Conservation (phyloP, 129 eudicot genomes). For the Ambrosia artemisiifolia region DNA sequence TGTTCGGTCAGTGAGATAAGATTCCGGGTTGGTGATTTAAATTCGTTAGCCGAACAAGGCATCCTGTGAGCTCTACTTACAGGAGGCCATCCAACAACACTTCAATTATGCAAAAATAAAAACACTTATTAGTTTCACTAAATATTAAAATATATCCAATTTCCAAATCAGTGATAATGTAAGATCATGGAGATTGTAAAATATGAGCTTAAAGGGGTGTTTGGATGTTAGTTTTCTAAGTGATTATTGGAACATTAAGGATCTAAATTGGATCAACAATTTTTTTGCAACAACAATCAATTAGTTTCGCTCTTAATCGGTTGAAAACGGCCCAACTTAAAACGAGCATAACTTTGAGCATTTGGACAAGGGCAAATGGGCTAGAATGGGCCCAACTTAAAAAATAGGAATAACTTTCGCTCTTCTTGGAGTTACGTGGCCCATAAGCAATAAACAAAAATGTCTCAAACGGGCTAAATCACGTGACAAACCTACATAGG, state of each 20-base stretch:
- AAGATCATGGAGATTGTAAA: background rate
- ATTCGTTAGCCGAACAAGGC: constrained; percentile 69
- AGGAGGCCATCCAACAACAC: constrained; percentile 95
- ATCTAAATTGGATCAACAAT: background rate
- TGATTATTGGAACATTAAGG: background rate
- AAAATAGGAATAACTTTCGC: too few relatives aligned
- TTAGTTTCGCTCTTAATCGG: too few relatives aligned
- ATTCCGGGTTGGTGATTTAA: constrained; percentile 59
- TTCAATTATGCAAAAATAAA: constrained; percentile 14
- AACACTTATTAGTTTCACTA: constrained; percentile 11
- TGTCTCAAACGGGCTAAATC: too few relatives aligned
- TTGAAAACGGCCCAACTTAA: too few relatives aligned
- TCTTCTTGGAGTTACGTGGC: too few relatives aligned
- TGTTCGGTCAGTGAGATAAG: constrained; percentile 39
- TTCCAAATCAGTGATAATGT: background rate
- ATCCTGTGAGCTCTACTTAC: constrained; percentile 68
- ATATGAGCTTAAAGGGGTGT: background rate
- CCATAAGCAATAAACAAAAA: too few relatives aligned
- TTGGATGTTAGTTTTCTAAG: background rate
- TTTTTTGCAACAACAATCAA: background rate
- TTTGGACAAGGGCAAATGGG: too few relatives aligned
- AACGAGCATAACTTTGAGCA: too few relatives aligned
- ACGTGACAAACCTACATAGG: too few relatives aligned
- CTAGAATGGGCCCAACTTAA: too few relatives aligned
- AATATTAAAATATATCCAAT: background rate